Base-by-base conservation (phyloP, 257 asterid species). In the Striga asiatica region DNA sequence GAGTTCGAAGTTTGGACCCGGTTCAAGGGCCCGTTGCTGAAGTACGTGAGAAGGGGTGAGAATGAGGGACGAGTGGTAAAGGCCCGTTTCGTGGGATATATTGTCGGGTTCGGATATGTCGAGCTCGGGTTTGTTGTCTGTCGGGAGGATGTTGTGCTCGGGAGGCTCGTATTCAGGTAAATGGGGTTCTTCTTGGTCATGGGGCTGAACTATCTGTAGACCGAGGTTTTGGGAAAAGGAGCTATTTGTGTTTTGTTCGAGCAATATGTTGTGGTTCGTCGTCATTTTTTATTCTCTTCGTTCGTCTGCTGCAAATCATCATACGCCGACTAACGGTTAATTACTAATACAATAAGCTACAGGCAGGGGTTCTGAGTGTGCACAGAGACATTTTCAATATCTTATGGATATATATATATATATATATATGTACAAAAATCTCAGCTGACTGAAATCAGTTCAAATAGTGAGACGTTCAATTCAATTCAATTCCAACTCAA, bases 1-100 rank as follows among this genome's bases (percentile, higher is more conserved):
- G 21, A 84, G 66, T 60, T 81, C 84, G n/a, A n/a, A n/a, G n/a
- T n/a, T 48, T 76, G 75, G 2, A 73, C 55, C 2, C 78, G 72
- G 23, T 78, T n/a, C 73, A 49, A 76, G 68, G 14, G 88, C 71
- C 57, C 98, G 81, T 62, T 78, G 79, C 75, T 89, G 98, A 54
- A 88, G 79, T 66, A 89, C 88, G 51, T 70, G 83, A 24, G 75
- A 32, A 8, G 93, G 80, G 49, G 88, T 67, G 51, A 83, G 57
- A 9, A 81, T 64, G 0, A 83, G 69, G 62, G 77, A 73, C 46
- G n/a, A n/a, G n/a, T 74, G 75, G 64, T 80, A 78, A 56, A 75
- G 60, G 28, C 54, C 62, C 79, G 74, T 80, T 50, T 72, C 77
- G 24, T 82, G 82, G 17, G 47, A 77, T 41, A 83, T 62, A 13